Evolutionary conservation across 495 filamentous ascomycete genomes (phyloP).

Genomic region (Ascodesmis nigricans): DNA sequence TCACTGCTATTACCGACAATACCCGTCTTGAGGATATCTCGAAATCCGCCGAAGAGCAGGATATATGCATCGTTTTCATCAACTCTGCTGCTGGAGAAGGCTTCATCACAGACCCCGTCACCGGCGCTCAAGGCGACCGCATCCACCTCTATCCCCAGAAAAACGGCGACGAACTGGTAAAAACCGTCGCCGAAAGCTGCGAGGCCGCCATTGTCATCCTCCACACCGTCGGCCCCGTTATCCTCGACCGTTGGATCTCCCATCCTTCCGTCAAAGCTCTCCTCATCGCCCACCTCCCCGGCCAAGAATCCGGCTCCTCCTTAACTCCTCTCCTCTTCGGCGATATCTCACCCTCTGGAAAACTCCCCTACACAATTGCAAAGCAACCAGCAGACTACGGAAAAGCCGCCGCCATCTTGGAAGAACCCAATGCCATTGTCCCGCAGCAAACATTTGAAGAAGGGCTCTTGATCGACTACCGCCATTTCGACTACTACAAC

Average conservation of each 20-base stretch:
- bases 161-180: conserved; percentile 49
- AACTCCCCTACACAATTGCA: conserved; percentile 76
- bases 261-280: conserved; percentile 58
- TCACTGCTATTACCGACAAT: conserved; percentile 13
- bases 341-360: conserved; percentile 62
- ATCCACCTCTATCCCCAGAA: conserved; percentile 60
- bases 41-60: conserved; percentile 8
- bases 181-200: conserved; percentile 48
- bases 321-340: conserved; percentile 71
- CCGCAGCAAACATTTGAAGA: conserved; percentile 76
- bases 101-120: conserved; percentile 31
- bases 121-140: conserved; percentile 55
- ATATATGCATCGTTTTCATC: conserved; percentile 36
- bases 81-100: conserved; percentile 41
- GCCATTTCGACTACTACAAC: conserved; percentile 57
- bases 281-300: conserved; percentile 68
- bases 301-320: conserved; percentile 75
- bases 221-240: conserved; percentile 72
- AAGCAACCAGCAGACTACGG: conserved; percentile 67
- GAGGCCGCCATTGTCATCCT: conserved; percentile 59
- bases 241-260: conserved; percentile 70
- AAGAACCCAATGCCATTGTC: conserved; percentile 43
- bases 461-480: conserved; percentile 73
- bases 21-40: conserved; percentile 5
- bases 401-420: conserved; percentile 50